Percentiles rank a stretch among this genome's conserved stretches.
Evolutionary conservation across 257 asterid species (phyloP).

Genomic region (Solanum lignicaule): DNA sequence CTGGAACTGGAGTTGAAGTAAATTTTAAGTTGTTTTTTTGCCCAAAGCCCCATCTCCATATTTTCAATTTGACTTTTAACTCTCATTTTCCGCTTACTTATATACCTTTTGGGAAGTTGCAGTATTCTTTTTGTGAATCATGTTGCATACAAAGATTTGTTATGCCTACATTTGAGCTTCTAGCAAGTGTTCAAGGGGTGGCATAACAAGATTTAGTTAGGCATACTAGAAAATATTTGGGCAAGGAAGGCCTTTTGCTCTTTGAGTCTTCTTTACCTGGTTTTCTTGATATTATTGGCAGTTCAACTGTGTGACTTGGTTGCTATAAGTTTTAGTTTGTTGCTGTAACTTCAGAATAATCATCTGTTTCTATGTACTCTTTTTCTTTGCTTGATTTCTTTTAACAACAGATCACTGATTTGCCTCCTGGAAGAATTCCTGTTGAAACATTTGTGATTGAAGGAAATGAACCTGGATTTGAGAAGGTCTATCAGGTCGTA

Average conservation of each 20-base stretch:
- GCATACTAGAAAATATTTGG: neutral
- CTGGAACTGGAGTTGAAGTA: neutral
- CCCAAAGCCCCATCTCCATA: neutral
- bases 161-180: neutral
- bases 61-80: neutral
- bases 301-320: neutral
- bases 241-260: neutral
- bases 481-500: constrained; percentile 66
- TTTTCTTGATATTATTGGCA: neutral
- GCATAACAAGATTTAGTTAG: neutral
- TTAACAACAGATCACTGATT: constrained; percentile 69
- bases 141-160: neutral
- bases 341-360: neutral
- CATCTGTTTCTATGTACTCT: neutral
- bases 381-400: constrained; percentile 2
- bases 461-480: constrained; percentile 73
- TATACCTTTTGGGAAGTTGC: neutral
- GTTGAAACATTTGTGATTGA: constrained; percentile 59
- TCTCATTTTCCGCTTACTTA: neutral
- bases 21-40: neutral
- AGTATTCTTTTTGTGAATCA: neutral
- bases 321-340: neutral
- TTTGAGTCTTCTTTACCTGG: neutral
- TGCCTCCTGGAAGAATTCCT: constrained; percentile 96
- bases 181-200: neutral